Evolutionary conservation across 1,284 basidiomycete genomes (phyloP).

Genomic region (Puccinia hordei): DNA sequence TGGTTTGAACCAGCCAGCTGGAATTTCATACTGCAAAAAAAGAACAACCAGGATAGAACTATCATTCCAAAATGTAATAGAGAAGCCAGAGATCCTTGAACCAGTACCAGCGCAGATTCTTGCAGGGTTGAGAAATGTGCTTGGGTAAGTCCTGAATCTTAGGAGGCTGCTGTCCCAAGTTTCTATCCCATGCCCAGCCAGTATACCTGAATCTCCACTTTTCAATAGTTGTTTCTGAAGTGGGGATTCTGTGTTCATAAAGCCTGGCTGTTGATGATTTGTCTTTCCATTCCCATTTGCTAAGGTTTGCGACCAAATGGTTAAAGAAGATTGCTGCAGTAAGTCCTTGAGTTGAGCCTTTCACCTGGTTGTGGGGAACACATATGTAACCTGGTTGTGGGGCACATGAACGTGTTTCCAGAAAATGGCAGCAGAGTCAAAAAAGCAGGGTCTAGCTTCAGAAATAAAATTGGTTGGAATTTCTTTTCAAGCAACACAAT

Average conservation of each 20-base stretch:
- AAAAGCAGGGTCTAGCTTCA: not conserved
- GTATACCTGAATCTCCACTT: constrained; percentile 3
- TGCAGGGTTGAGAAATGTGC: not conserved
- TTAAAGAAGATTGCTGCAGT: not conserved
- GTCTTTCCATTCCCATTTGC: constrained; percentile 17
- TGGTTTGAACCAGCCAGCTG: too few species aligned
- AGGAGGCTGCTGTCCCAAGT: not conserved
- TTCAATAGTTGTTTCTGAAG: not conserved
- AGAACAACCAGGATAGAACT: constrained; percentile 14
- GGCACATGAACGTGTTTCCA: not conserved
- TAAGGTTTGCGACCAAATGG: not conserved
- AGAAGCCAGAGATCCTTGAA: constrained; percentile 6
- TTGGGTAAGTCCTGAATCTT: not conserved
- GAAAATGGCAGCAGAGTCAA: not conserved
- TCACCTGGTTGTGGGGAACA: too few species aligned
- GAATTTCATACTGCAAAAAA: constrained; percentile 4
- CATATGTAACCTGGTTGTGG: not conserved
- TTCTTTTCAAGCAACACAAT: not conserved
- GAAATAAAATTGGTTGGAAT: not conserved
- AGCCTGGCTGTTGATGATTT: constrained; percentile 2
- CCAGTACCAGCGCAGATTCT: too few species aligned
- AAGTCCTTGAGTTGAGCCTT: constrained; percentile 7
- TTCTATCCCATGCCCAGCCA: not conserved
- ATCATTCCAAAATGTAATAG: constrained; percentile 2
- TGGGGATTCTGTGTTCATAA: not conserved